Conservation (phyloP, 2,329 filamentous ascomycete genomes). For the Calonectria multiphialidica region DNA sequence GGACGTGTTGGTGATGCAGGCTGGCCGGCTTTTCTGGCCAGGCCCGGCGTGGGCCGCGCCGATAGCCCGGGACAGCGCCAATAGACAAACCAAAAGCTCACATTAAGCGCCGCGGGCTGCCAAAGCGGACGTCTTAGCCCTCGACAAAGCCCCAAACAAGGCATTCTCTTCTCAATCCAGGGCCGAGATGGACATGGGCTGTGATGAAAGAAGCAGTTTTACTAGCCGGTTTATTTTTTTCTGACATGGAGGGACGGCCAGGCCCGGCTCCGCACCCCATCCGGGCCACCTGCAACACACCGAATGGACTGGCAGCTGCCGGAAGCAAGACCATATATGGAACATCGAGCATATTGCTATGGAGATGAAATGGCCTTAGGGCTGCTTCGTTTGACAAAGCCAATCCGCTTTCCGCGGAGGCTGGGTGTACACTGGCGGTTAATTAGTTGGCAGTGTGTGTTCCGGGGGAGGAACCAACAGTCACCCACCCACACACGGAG, state of each 20-base stretch:
- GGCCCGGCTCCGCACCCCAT: background rate
- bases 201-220: background rate
- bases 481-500: conserved; percentile 14
- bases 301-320: background rate
- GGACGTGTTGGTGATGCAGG: conserved; percentile 11
- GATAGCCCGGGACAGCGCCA: conserved; percentile 23
- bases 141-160: conserved; percentile 14
- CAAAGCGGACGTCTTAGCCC: background rate
- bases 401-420: background rate
- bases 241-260: background rate
- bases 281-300: background rate
- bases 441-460: background rate
- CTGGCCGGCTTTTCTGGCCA: conserved; percentile 9
- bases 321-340: background rate
- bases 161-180: conserved; percentile 21
- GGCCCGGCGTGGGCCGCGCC: conserved; percentile 12
- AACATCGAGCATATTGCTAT: conserved; percentile 8
- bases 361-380: conserved; percentile 12
- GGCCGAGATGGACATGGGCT: background rate
- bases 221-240: background rate
- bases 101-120: conserved; percentile 37
- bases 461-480: conserved; percentile 20
- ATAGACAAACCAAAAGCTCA: conserved; percentile 39
- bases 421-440: conserved; percentile 8
- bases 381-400: conserved; percentile 10